Percentiles rank a stretch among this genome's conserved stretches.
Evolutionary conservation across 176 grass and related monocot species (phyloP).

Genomic region (Puccinellia tenuiflora): DNA sequence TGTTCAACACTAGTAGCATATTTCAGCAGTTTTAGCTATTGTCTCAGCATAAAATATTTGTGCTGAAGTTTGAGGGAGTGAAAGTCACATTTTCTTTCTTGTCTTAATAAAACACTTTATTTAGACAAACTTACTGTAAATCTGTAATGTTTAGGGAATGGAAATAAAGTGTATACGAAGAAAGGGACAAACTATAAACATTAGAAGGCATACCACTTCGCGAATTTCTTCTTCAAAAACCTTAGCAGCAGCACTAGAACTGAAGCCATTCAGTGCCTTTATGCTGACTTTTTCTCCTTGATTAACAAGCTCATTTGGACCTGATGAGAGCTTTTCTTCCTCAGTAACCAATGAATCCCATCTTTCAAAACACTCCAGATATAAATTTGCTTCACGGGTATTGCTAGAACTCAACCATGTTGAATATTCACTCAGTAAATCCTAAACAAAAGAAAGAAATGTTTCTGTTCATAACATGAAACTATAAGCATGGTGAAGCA

Average conservation of each 20-base stretch:
- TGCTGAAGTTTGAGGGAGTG: background rate
- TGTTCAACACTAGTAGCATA: background rate
- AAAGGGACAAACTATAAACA: background rate
- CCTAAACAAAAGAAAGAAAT: conserved; percentile 40
- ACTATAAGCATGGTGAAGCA: background rate
- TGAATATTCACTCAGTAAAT: conserved; percentile 65
- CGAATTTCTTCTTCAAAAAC: conserved; percentile 90
- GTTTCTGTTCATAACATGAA: conserved; percentile 20
- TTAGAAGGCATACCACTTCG: conserved; percentile 64
- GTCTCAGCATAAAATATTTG: background rate
- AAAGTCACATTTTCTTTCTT: background rate
- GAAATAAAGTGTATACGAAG: background rate
- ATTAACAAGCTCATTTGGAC: conserved; percentile 41
- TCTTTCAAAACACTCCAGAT: conserved; percentile 62
- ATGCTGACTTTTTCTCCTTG: conserved; percentile 39
- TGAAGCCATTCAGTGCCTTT: conserved; percentile 65
- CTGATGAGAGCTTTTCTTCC: conserved; percentile 31
- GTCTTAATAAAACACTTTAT: conserved; percentile 6
- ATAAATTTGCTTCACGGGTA: conserved; percentile 65
- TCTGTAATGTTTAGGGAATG: background rate
- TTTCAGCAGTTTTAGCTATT: conserved; percentile 1
- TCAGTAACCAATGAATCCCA: conserved; percentile 44
- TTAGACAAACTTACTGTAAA: conserved; percentile 10
- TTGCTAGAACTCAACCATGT: conserved; percentile 73
- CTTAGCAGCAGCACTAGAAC: conserved; percentile 58